Conservation (phyloP, 805 yeast species). For the Brettanomyces sp. region DNA sequence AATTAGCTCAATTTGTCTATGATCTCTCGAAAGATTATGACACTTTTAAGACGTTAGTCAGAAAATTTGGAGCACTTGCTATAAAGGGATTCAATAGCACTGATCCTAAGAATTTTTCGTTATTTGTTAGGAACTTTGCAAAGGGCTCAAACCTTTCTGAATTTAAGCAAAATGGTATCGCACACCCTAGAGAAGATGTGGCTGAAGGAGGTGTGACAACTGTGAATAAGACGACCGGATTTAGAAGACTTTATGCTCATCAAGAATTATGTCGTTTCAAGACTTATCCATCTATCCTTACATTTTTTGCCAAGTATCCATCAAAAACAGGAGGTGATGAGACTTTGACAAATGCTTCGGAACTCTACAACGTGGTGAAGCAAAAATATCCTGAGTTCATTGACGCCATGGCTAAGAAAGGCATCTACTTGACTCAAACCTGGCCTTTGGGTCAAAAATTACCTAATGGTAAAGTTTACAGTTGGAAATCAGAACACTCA, state of each 20-base stretch:
- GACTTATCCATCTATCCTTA: conserved; percentile 14
- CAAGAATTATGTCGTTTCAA: conserved; percentile 18
- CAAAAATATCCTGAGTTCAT: conserved; percentile 18
- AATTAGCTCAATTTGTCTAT: conserved; percentile 4
- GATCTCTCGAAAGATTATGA: conserved; percentile 6
- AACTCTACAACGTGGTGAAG: conserved; percentile 12
- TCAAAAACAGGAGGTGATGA: conserved; percentile 14
- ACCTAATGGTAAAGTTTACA: not conserved
- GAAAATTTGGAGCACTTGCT: conserved; percentile 8
- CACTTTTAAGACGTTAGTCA: conserved; percentile 5
- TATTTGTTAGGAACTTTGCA: conserved; percentile 5
- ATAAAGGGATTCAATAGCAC: conserved; percentile 4
- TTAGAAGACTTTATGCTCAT: conserved; percentile 12
- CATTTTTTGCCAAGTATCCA: conserved; percentile 15
- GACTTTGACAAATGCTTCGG: conserved; percentile 16
- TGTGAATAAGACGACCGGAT: conserved; percentile 9
- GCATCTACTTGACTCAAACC: conserved; percentile 3
- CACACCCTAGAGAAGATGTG: conserved; percentile 9
- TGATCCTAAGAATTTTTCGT: conserved; percentile 6
- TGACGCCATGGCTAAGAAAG: conserved; percentile 7
- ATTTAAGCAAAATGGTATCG: conserved; percentile 12
- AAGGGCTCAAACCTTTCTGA: conserved; percentile 4
- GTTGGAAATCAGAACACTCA: conserved; percentile 4
- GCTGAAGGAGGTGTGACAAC: conserved; percentile 8
- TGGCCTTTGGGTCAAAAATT: conserved; percentile 1